Evolutionary conservation across 225 moss, liverwort and hornwort species (phyloP).

Genomic region (Marchantia paleacea): DNA sequence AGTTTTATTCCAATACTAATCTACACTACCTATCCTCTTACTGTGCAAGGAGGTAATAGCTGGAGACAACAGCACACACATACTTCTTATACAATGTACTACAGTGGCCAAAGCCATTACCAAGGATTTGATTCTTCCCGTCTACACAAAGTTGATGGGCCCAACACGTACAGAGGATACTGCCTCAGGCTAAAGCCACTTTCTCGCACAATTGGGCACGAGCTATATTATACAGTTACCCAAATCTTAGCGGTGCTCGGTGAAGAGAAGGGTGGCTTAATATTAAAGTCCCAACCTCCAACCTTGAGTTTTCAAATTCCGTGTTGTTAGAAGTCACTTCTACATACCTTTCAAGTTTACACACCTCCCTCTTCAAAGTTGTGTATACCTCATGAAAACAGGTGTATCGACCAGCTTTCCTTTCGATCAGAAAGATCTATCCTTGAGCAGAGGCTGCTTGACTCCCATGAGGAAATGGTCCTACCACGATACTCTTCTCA

Average conservation of each 20-base stretch:
- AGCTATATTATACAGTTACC: constrained; percentile 25
- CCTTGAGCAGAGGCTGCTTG: constrained; percentile 60
- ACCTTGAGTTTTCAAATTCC: not conserved
- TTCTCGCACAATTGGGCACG: constrained; percentile 12
- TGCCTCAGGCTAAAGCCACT: constrained; percentile 7
- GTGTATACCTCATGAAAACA: not conserved
- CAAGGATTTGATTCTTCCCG: not conserved
- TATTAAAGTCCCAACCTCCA: not conserved
- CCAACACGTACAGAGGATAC: constrained; percentile 1
- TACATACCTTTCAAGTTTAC: not conserved
- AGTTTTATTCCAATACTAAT: constrained; percentile 7
- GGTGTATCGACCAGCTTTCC: not conserved
- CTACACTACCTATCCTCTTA: constrained; percentile 7
- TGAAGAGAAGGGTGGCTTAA: not conserved
- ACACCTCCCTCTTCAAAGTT: not conserved
- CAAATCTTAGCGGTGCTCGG: not conserved
- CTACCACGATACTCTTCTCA: constrained; percentile 67
- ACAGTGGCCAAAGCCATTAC: not conserved
- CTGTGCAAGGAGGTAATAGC: constrained; percentile 5
- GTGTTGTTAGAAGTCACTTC: not conserved
- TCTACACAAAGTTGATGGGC: not conserved
- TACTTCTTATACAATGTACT: constrained; percentile 5
- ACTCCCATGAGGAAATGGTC: constrained; percentile 47
- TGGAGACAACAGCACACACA: constrained; percentile 5
- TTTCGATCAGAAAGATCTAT: constrained; percentile 26